phyloP scores from a whole-genome alignment of 768 basidiomycete species.

The Lactifluus pinguis region DNA sequence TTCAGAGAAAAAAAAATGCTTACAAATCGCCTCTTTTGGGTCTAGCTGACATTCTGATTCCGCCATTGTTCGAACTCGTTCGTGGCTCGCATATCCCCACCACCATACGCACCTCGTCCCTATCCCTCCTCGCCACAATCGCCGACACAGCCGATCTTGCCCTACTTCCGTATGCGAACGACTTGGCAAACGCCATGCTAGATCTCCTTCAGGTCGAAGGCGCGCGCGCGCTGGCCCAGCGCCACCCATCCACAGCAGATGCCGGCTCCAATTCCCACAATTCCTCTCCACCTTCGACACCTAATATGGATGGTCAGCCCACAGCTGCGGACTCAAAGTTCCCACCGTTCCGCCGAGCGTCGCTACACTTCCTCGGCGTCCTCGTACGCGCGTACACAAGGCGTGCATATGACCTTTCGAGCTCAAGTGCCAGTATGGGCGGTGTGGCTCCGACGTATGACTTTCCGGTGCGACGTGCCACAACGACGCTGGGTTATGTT shows the following conservation, averaged over 20 bases:
- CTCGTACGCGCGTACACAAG: conserved; percentile 53
- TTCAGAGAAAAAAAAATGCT: too few relatives aligned
- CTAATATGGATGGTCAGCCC: conserved; percentile 48
- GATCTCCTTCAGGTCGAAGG: conserved; percentile 69
- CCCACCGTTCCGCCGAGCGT: conserved; percentile 77
- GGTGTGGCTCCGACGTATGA: not conserved
- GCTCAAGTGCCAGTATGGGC: not conserved
- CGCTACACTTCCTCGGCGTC: conserved; percentile 70
- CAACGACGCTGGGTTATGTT: conserved; percentile 16
- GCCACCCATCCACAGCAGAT: not conserved
- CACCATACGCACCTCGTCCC: conserved; percentile 56
- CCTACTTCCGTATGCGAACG: conserved; percentile 50
- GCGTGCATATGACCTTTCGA: conserved; percentile 31
- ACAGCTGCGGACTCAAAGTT: conserved; percentile 52
- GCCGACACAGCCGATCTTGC: conserved; percentile 55
- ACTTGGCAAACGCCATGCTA: conserved; percentile 58
- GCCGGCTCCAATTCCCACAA: not conserved
- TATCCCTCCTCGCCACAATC: conserved; percentile 68
- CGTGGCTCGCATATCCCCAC: conserved; percentile 57
- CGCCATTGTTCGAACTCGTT: conserved; percentile 57
- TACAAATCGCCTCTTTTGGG: conserved; percentile 15
- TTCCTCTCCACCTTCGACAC: too few relatives aligned
- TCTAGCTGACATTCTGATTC: conserved; percentile 64
- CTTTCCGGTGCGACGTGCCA: conserved; percentile 12
- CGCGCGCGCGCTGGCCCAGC: conserved; percentile 24